A percentile compares a stretch with the other conserved stretches of the same genome.
phyloP scores from a whole-genome alignment of 768 basidiomycete genomes.

The Tricholoma saponaceum region DNA sequence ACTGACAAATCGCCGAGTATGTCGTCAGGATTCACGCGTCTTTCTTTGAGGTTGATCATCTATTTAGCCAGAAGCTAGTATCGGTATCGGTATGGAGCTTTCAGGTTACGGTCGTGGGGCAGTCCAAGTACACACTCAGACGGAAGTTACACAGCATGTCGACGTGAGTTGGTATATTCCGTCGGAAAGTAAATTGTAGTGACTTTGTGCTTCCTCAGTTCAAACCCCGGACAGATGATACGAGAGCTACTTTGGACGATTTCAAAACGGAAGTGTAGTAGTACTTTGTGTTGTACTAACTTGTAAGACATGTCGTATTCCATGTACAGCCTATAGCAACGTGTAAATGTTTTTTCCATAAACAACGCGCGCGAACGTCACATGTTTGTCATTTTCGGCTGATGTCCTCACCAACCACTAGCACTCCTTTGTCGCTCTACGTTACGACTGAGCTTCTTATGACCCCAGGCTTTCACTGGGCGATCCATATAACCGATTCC shows the following conservation, averaged over 20 bases:
- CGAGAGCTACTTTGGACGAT: not conserved
- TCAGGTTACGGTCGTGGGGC: slow-evolving; percentile 1
- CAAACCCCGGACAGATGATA: not conserved
- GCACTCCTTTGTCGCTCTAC: too few relatives aligned
- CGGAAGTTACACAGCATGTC: slow-evolving; percentile 21
- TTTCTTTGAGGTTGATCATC: not conserved
- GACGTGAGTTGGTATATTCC: slow-evolving; percentile 15
- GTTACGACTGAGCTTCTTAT: too few relatives aligned
- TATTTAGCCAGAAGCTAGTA: not conserved
- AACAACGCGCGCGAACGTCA: too few relatives aligned
- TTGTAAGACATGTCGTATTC: not conserved
- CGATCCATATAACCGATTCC: too few relatives aligned
- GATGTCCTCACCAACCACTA: too few relatives aligned
- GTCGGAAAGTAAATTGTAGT: not conserved
- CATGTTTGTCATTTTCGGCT: too few relatives aligned
- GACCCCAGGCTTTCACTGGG: not conserved
- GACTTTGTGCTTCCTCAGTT: not conserved
- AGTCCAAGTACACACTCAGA: slow-evolving; percentile 21
- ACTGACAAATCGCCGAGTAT: not conserved
- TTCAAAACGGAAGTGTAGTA: not conserved
- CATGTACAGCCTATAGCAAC: too few relatives aligned
- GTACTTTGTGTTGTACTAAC: too few relatives aligned
- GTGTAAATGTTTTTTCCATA: too few relatives aligned
- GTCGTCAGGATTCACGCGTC: not conserved
- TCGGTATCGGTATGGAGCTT: slow-evolving; percentile 18